Base-by-base conservation (phyloP, 805 yeast species). In the Pichia thaimueangensis region DNA sequence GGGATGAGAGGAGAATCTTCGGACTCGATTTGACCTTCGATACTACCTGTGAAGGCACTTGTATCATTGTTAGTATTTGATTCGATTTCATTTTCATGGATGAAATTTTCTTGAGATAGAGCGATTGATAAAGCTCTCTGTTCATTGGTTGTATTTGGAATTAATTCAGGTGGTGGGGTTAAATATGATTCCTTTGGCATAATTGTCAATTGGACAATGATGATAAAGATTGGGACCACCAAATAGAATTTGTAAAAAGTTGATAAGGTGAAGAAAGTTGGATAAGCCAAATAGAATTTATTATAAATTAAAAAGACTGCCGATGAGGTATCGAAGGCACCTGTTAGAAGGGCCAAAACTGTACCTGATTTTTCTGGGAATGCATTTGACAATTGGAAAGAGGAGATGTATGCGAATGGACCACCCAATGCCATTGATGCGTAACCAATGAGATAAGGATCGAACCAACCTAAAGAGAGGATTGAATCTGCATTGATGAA, bases 281-380 rank as follows among this genome's bases (percentile, higher is more conserved):
- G 50, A 13, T 66, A 51, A 13, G 47, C 52, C 35, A 54, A 50
- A 58, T 70, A 75, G 25, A 68, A 43, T 17, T 68, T 50, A 40
- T 68, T 68, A 60, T 74, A 75, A 36, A 73, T 36, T 53, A 75
- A 61, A 52, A 75, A 75, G 15, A 75, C 68, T 1, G 80, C 79
- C 8, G 76, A 70, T 3, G 79, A 73, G 9, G 80, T 73, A 57
- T 75, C 81, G 47, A 75, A 75, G 0, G 81, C 79, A 15, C 81
- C 80, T 2, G 80, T 74, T 43, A 75, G 55, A 33, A 75, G 59
- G 19, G 80, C 80, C 50, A 75, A 62, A 17, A 75, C 65, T 12
- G 72, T 58, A 7, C 81, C 81, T 16, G 76, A 70, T 39, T 67
- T 67, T 38, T 66, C 62, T 2, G 81, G 81, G 57, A 75, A 75